Evolutionary conservation across 2,329 filamentous ascomycete species (phyloP).

Genomic region (Lachnellula occidentalis): DNA sequence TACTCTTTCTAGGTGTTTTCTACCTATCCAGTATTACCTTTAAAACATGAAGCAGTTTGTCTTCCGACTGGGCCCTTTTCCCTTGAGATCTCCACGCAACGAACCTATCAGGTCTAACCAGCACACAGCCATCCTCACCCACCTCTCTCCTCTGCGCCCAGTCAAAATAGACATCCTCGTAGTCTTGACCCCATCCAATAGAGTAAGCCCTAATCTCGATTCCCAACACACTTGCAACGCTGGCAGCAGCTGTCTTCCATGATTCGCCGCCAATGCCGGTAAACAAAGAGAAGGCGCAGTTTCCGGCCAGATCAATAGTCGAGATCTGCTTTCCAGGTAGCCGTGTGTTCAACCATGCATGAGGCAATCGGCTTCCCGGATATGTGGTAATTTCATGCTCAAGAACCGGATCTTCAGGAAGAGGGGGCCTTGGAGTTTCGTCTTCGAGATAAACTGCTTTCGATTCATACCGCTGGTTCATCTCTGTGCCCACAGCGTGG

Average conservation of each 20-base stretch:
- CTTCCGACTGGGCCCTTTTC: slow-evolving; percentile 5
- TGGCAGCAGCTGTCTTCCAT: slow-evolving; percentile 47
- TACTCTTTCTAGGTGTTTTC: background rate
- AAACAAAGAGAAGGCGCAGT: slow-evolving; percentile 46
- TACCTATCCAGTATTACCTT: slow-evolving; percentile 13
- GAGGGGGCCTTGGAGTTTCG: slow-evolving; percentile 30
- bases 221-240: slow-evolving; percentile 35
- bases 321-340: slow-evolving; percentile 43
- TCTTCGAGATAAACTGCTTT: slow-evolving; percentile 41
- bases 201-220: slow-evolving; percentile 44
- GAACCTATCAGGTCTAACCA: slow-evolving; percentile 51
- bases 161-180: slow-evolving; percentile 56
- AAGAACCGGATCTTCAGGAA: slow-evolving; percentile 37
- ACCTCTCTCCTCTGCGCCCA: slow-evolving; percentile 51
- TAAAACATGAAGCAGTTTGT: slow-evolving; percentile 14
- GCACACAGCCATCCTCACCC: slow-evolving; percentile 51
- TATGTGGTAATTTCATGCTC: slow-evolving; percentile 46
- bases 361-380: slow-evolving; percentile 55
- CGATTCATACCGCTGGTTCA: slow-evolving; percentile 51
- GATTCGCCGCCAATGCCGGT: slow-evolving; percentile 50
- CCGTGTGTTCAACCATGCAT: slow-evolving; percentile 54
- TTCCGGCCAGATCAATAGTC: slow-evolving; percentile 55
- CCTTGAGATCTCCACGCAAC: slow-evolving; percentile 21
- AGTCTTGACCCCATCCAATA: slow-evolving; percentile 55
- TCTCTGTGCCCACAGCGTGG: slow-evolving; percentile 52